Base-by-base conservation (phyloP, 1,284 basidiomycete species). In the Gomphus sp. region DNA sequence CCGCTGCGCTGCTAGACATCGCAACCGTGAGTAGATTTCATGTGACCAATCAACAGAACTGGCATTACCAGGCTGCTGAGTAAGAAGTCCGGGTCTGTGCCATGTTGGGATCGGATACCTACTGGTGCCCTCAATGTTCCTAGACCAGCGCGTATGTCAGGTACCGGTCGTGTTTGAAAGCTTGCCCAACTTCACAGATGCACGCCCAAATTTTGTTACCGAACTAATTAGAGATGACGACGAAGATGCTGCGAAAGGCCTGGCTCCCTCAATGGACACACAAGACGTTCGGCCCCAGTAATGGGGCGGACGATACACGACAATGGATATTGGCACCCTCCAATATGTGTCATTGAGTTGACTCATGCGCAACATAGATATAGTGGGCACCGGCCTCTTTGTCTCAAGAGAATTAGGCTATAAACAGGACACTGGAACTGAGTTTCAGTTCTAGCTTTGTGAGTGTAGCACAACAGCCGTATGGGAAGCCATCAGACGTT, bases 151-250 rank as follows among this genome's bases (percentile, higher is more conserved):
- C 58, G 58, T 59, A 54, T 28, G 58, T 55, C 6, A 18, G 41
- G 54, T 31, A 31, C 28, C 3, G 28, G 28, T 31, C 41, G 33
- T 28, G 18, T 8, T 34, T 28, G 14, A 36, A 7, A 25, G 28
- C 28, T 57, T 34, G 36, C 18, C 8, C 45, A 47, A 48, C 18
- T 39, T 10, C 12, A 36, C 41, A 59, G 58, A 52, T 59, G 58
- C 52, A 49, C 31, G 52, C 33, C 58, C 52, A 22, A 59, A 59
- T 37, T 55, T 52, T 49, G 58, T 59, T 14, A 59, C 55, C 22
- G 58, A 59, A 41, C 25, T 59, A 16, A 55, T 52, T 41, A 44
- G 44, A 34, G 58, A 59, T n/a, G 58, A 59, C n/a, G 58, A 59
- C 4, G 50, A 52, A 8, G 55, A 25, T 18, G 55, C 58, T 6